Evolutionary conservation across 306 rosid species (phyloP), one percentile per base, ranked within the genome.

Genomic region (Quercus engelmannii): DNA sequence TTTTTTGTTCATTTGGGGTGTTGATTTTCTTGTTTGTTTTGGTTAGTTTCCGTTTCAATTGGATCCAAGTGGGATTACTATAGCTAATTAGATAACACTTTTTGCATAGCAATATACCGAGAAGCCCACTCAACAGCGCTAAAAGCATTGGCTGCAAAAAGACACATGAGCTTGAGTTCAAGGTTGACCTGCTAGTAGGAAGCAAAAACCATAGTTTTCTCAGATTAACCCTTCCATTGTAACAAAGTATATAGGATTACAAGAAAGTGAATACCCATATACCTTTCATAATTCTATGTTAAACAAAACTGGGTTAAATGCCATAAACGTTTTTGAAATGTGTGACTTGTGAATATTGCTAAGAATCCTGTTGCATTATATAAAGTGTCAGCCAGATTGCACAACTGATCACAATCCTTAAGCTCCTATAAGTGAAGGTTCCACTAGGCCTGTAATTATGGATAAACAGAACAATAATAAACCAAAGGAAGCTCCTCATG

Each of bases 401-500:
- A 28, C 7, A 35, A 19, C 17, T 10, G 49, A 67, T 67, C 23
- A 67, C 21, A 25, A 67, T 30, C 72, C 10, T 35, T 33, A 1
- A 64, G 43, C 49, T 7, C 2, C 15, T 33, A 0, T 5, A 65
- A 18, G 23, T 20, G 64, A 58, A 8, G 21, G 71, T 65, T 65
- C 46, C 43, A 65, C 71, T 61, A 61, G 33, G 19, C 69, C 69
- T 25, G 35, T 62, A 62, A 25, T 62, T 26, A 14, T 1, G 38
- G 71, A 7, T 52, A 38, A 55, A 70, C 15, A 15, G 9, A 76
- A 31, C 62, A 30, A 56, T 18, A 73, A 43, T 26, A 70, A 43
- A 31, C 74, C 75, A 81, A 55, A 41, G 62, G 71, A 28, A 61
- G 56, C 79, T 77, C 41, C 77, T 81, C 73, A 38, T 58, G 28